Percentiles rank a stretch among this genome's conserved stretches.
These are phyloP conservation scores for Talaromyces sp. DNA, from an alignment of 2,329 filamentous ascomycete genomes.

Conservation along the genomic window DNA sequence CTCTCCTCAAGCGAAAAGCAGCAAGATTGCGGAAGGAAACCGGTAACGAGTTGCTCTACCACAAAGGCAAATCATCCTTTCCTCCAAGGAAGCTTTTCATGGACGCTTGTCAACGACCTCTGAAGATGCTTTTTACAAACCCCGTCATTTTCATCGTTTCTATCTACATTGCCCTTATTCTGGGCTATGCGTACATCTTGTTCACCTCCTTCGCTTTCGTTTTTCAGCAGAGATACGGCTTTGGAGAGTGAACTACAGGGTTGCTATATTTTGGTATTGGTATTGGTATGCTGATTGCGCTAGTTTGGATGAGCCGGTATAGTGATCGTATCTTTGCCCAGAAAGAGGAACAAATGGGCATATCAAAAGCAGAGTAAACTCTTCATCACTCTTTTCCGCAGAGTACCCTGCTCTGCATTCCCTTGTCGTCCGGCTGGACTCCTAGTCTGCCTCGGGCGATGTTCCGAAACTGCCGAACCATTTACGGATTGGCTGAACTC, in stretches of 20 bases:
- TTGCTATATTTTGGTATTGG: not conserved
- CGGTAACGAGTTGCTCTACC: not conserved
- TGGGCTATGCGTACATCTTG: not conserved
- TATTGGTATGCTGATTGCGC: not conserved
- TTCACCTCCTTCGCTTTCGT: not conserved
- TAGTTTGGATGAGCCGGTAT: not conserved
- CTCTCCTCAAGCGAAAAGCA: not conserved
- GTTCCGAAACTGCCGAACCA: not conserved
- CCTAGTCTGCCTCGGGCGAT: not conserved
- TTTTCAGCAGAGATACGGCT: not conserved
- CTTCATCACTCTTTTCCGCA: not conserved
- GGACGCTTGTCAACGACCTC: not conserved
- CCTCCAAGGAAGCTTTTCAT: not conserved
- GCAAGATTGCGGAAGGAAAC: not conserved
- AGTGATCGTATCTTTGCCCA: not conserved
- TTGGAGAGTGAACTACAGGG: not conserved
- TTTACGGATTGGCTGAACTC: not conserved
- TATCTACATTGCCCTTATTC: not conserved
- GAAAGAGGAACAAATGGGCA: not conserved
- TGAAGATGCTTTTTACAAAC: not conserved
- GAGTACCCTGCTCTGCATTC: not conserved
- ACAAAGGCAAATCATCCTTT: not conserved
- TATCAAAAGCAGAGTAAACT: not conserved
- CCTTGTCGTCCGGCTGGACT: not conserved
- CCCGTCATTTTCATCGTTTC: not conserved